phyloP scores from a whole-genome alignment of 257 asterid species.

The Verbena officinalis region DNA sequence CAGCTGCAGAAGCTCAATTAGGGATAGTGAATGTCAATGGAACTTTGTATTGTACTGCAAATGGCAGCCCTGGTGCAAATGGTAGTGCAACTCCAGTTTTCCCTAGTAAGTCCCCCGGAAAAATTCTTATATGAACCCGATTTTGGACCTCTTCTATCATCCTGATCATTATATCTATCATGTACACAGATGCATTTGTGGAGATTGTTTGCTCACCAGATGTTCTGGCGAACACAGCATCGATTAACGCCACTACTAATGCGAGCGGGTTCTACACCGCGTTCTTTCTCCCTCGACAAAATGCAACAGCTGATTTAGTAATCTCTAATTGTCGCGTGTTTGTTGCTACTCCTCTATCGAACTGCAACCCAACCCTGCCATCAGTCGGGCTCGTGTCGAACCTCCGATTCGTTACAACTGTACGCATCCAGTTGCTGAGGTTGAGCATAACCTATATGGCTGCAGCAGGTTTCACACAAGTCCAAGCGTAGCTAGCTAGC shows the following conservation, averaged over 20 bases:
- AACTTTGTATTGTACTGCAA: conserved; percentile 41
- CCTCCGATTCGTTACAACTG: conserved; percentile 24
- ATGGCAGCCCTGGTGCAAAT: conserved; percentile 39
- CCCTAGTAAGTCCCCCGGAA: conserved; percentile 22
- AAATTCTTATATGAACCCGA: too few species aligned
- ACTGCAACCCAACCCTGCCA: conserved; percentile 26
- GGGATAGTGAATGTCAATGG: conserved; percentile 37
- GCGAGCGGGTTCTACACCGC: too few species aligned
- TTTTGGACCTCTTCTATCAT: too few species aligned
- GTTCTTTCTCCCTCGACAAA: too few species aligned
- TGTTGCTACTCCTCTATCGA: conserved; percentile 32
- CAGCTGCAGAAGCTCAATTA: conserved; percentile 44
- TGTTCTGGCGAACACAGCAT: too few species aligned
- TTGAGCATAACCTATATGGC: conserved; percentile 27
- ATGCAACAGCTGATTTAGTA: conserved; percentile 24
- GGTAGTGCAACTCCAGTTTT: conserved; percentile 43
- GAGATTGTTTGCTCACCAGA: conserved; percentile 20
- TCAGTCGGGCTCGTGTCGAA: conserved; percentile 25
- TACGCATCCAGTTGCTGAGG: not conserved
- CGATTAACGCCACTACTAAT: too few species aligned
- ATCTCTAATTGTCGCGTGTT: conserved; percentile 28
- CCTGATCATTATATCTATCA: too few species aligned
- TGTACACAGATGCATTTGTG: conserved; percentile 21
- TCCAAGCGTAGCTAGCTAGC: too few species aligned
- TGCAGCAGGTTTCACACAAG: conserved; percentile 30